phyloP scores from a whole-genome alignment of 2,329 filamentous ascomycete genomes.

The Alternaria arbusti region DNA sequence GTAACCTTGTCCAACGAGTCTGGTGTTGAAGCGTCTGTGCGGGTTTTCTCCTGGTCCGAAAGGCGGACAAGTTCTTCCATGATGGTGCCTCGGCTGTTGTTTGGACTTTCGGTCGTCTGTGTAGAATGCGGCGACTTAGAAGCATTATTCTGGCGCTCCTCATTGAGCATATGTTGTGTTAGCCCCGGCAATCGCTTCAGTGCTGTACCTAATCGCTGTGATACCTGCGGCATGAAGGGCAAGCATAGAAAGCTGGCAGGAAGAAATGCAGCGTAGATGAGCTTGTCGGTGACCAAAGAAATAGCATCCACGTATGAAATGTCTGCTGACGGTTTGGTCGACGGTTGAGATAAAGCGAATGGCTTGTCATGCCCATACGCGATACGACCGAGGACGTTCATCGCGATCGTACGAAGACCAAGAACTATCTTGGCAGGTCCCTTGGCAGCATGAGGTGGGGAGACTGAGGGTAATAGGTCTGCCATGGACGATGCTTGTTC shows the following conservation, averaged over 20 bases:
- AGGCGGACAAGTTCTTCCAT: conserved; percentile 5
- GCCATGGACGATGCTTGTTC: conserved; percentile 9
- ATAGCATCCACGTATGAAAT: conserved; percentile 1
- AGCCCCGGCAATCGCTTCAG: background rate
- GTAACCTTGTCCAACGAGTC: background rate
- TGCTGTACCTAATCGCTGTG: background rate
- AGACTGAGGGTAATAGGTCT: background rate
- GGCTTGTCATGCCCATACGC: conserved; percentile 5
- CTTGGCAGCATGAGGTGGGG: background rate
- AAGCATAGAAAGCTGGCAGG: background rate
- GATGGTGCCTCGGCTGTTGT: background rate
- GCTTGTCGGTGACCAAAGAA: background rate
- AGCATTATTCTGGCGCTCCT: background rate
- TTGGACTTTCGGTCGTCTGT: background rate
- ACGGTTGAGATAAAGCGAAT: background rate
- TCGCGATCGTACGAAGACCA: conserved; percentile 6
- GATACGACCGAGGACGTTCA: conserved; percentile 6
- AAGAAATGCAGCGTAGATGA: conserved; percentile 3
- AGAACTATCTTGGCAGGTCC: background rate
- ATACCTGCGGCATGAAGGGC: conserved; percentile 4
- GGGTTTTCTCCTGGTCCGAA: background rate
- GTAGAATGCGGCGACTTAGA: background rate
- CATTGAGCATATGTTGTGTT: background rate
- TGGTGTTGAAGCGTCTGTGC: background rate
- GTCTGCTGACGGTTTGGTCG: background rate